Base-by-base conservation (phyloP, 768 basidiomycete genomes). In the Kwoniella sp. region DNA sequence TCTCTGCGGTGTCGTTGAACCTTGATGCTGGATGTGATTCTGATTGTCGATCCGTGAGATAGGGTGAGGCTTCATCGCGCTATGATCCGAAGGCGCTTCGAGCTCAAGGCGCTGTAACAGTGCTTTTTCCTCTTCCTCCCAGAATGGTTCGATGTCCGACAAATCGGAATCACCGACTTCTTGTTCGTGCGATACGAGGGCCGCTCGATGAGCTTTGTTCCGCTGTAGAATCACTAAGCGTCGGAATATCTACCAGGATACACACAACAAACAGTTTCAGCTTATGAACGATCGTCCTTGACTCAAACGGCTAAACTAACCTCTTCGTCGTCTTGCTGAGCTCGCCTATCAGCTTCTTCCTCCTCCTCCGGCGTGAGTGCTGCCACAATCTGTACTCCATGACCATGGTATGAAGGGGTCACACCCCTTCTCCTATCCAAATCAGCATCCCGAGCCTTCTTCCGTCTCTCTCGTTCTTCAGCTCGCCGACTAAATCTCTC, bases 291-390 rank as follows among this genome's bases (percentile, higher is more conserved):
- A 33, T 33, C 5, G n/a, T n/a, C n/a, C n/a, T n/a, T n/a, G n/a
- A n/a, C n/a, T n/a, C n/a, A n/a, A n/a, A n/a, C n/a, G n/a, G 33
- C 33, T 13, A 13, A 12, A 51, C 69, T 57, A 44, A 73, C 74
- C 74, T 77, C 75, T 26, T 77, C 75, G 50, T 77, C 75, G 65
- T 77, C 75, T 22, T 60, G 55, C 50, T 74, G 67, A 50, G 75
- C 75, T 63, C 40, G 58, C n/a, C 66, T 30, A 63, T 72, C 71
- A 12, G 67, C 70, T 47, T 72, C 75, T 40, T 74, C 75, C 49
- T 73, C 69, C 47, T 72, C 67, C 52, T 66, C 58, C 4, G 59
- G 26, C 21, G 54, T 46, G 24, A 47, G 58, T 9, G 51, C 51
- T 44, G 10, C 8, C 40, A 4, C 3, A 10, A 9, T 44, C 40